Conservation (phyloP, 495 filamentous ascomycete genomes). For the Lophiotrema nucula region DNA sequence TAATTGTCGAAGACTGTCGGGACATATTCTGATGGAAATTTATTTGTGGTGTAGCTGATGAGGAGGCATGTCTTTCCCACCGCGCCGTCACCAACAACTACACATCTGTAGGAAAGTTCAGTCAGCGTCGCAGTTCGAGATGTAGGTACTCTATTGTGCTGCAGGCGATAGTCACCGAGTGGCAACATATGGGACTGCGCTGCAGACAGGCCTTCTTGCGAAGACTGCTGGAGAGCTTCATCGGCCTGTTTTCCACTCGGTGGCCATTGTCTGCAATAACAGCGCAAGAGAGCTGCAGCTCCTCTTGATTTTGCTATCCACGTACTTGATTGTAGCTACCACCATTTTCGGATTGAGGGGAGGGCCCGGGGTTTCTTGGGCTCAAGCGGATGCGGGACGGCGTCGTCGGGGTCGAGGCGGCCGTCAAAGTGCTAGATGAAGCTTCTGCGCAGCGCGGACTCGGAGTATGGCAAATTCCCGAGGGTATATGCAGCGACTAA, state of each 20-base stretch:
- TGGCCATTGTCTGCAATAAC: too few relatives aligned
- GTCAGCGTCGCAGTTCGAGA: background rate
- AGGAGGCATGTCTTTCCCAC: slow-evolving; percentile 98
- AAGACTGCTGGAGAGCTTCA: too few relatives aligned
- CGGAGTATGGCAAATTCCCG: too few relatives aligned
- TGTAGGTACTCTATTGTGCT: background rate
- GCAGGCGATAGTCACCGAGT: background rate
- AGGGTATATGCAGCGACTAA: background rate
- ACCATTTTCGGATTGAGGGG: slow-evolving; percentile 22
- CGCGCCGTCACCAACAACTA: slow-evolving; percentile 98
- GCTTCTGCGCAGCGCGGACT: too few relatives aligned
- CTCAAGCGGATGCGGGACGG: too few relatives aligned
- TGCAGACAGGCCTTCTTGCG: too few relatives aligned
- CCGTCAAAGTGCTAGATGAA: too few relatives aligned
- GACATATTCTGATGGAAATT: slow-evolving; percentile 99
- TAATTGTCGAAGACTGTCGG: slow-evolving; percentile 99
- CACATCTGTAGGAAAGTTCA: slow-evolving; percentile 64
- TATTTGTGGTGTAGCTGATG: slow-evolving; percentile 99
- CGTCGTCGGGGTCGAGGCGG: too few relatives aligned
- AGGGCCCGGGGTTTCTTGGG: background rate
- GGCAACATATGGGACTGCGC: background rate
- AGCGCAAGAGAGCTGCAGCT: too few relatives aligned
- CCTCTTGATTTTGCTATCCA: too few relatives aligned
- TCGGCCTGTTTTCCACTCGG: too few relatives aligned
- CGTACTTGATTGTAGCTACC: slow-evolving; percentile 34